Evolutionary conservation across 1,139 yeast species (phyloP).

Genomic region (Scheffersomyces illinoinensis): DNA sequence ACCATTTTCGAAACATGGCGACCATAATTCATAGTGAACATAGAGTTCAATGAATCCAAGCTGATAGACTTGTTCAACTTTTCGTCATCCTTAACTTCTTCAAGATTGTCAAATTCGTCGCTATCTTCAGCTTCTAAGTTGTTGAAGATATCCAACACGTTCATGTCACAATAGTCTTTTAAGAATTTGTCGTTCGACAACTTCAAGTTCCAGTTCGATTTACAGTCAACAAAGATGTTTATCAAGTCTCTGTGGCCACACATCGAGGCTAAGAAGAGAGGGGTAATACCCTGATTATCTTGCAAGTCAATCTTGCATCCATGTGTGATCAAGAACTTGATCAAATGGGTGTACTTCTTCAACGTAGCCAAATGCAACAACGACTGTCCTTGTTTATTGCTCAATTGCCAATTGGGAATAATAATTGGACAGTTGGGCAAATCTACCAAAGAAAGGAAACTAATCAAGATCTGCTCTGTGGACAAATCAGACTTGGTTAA

Average conservation of each 20-base stretch:
- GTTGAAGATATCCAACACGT: constrained; percentile 58
- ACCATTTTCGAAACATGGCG: constrained; percentile 47
- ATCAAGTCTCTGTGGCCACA: constrained; percentile 69
- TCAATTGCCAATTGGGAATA: constrained; percentile 76
- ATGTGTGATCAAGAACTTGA: constrained; percentile 63
- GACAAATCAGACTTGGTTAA: constrained; percentile 46
- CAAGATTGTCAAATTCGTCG: constrained; percentile 11
- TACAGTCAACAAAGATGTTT: constrained; percentile 57
- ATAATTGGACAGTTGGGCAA: constrained; percentile 62
- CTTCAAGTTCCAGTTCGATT: constrained; percentile 60
- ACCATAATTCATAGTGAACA: constrained; percentile 41
- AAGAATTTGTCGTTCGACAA: constrained; percentile 59
- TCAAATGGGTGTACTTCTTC: constrained; percentile 66
- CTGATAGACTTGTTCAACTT: constrained; percentile 29
- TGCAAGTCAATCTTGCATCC: constrained; percentile 79
- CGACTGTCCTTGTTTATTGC: constrained; percentile 83
- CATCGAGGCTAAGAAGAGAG: constrained; percentile 82
- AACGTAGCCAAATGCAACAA: constrained; percentile 81
- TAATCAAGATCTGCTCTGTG: constrained; percentile 60
- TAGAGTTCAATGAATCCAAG: constrained; percentile 42
- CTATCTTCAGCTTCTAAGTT: constrained; percentile 16
- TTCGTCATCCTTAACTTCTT: constrained; percentile 9
- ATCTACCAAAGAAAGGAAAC: constrained; percentile 64
- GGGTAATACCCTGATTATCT: constrained; percentile 82
- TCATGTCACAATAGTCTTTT: constrained; percentile 59